These are phyloP conservation scores for Coemansia sp. DNA, from an alignment of 371 early-diverging fungal genomes.

Conservation along the genomic window DNA sequence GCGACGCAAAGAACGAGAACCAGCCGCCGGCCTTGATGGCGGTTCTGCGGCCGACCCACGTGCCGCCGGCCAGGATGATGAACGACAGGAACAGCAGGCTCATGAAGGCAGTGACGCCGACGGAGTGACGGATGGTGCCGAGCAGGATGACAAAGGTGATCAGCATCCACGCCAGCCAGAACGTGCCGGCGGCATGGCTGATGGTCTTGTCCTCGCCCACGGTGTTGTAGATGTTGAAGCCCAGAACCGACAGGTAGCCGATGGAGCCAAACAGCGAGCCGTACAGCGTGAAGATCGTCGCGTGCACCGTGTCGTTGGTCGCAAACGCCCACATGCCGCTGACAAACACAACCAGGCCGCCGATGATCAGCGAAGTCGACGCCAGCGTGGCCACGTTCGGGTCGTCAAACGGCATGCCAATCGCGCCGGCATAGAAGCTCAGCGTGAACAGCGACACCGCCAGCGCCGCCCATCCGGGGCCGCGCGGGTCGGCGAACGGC, in stretches of 20 bases:
- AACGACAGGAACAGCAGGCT: constrained; percentile 45
- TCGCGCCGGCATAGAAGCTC: constrained; percentile 49
- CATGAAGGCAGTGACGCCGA: constrained; percentile 39
- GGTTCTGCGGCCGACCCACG: constrained; percentile 39
- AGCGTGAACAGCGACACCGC: constrained; percentile 48
- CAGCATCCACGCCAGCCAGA: constrained; percentile 51
- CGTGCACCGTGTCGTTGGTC: constrained; percentile 47
- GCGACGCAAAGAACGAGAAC: constrained; percentile 51
- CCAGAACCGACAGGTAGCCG: constrained; percentile 39
- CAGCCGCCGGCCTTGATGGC: constrained; percentile 49
- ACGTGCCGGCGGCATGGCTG: constrained; percentile 50
- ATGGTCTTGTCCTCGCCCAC: constrained; percentile 48
- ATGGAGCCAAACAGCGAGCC: constrained; percentile 47
- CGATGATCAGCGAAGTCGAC: constrained; percentile 45
- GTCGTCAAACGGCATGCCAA: constrained; percentile 48
- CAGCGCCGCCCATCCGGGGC: constrained; percentile 48
- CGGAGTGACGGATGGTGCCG: constrained; percentile 40
- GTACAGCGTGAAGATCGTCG: constrained; percentile 49
- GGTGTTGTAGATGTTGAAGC: constrained; percentile 51
- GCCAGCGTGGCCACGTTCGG: constrained; percentile 50
- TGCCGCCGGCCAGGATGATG: constrained; percentile 42
- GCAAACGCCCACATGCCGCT: constrained; percentile 52
- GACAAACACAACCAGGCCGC: constrained; percentile 47
- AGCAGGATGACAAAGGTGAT: constrained; percentile 44
- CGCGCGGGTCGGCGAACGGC: constrained; percentile 43